Base-by-base conservation (phyloP, 2,329 filamentous ascomycete genomes). In the Nigrospora sphaerica region DNA sequence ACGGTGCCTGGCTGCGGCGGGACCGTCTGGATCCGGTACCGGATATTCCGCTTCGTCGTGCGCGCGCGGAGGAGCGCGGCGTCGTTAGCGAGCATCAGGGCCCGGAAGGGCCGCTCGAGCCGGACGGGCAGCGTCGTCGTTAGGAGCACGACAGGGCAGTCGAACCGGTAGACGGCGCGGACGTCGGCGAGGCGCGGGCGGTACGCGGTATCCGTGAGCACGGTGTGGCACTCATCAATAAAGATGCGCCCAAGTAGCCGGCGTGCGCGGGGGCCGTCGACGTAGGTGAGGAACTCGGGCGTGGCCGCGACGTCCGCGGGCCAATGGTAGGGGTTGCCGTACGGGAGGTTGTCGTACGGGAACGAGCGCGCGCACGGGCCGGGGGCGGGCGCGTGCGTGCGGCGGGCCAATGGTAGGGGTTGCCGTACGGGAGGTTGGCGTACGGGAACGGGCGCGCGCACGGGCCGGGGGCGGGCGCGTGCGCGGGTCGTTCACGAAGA, bases 71-170 rank as follows among this genome's bases (percentile, higher is more conserved):
- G 13, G 3, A 46, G 35, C 12, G 2, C 28, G 1, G 37, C 44
- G 13, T 46, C 18, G 0, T 32, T n/a, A 3, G 36, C 35, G 7
- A 46, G n/a, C 7, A 40, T 46, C 2, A 32, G 6, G 7, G 19
- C 14, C 44, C 43, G 36, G 35, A 45, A 45, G n/a, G 17, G 33
- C 7, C 35, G 35, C 16, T 47, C 18, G 6, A 46, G 33, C 39
- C 34, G 32, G 13, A 46, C 39, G n/a, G 39, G 45, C 14, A 46
- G 17, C 32, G 39, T 46, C 10, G 45, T 39, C 17, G 18, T 46
- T 10, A 46, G 16, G 14, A 46, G 23, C 12, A 47, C 13, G 3
- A 47, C 39, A 2, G 34, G 39, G 11, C 33, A 39, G 34, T 44
- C 23, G 34, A 38, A 47, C 23, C 40, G 40, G 35, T 47, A 35